Evolutionary conservation across 805 yeast species (phyloP).

Genomic region (Yamadazyma olivae): DNA sequence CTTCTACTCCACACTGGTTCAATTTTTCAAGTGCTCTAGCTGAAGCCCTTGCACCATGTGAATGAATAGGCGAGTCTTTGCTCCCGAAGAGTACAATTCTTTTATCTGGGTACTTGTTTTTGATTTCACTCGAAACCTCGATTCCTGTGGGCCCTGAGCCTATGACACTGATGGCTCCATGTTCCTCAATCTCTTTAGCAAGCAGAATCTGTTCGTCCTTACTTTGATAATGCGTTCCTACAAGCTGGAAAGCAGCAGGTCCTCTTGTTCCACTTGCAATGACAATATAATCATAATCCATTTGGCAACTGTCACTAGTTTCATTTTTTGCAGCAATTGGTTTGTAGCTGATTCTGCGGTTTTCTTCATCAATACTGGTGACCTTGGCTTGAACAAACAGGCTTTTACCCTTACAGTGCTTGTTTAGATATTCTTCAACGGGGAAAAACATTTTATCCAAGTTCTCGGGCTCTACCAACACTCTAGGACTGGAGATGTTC

Average conservation of each 20-base stretch:
- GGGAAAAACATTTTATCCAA: conserved; percentile 18
- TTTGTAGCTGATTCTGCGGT: background rate
- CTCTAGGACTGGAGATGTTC: conserved; percentile 29
- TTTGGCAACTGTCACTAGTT: background rate
- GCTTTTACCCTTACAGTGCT: conserved; percentile 12
- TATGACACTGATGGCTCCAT: conserved; percentile 24
- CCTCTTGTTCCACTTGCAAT: conserved; percentile 30
- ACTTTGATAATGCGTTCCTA: conserved; percentile 13
- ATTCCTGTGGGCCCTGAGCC: conserved; percentile 37
- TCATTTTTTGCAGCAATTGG: conserved; percentile 2
- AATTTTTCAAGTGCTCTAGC: conserved; percentile 14
- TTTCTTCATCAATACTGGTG: conserved; percentile 21
- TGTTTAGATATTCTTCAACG: conserved; percentile 16
- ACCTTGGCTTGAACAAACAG: conserved; percentile 24
- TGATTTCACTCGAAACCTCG: conserved; percentile 35
- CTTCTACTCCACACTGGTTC: conserved; percentile 15
- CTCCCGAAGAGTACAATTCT: conserved; percentile 21
- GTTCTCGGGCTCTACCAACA: conserved; percentile 22
- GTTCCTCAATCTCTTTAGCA: conserved; percentile 15
- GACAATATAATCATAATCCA: conserved; percentile 27
- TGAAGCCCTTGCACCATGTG: background rate
- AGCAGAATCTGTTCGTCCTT: too few species aligned
- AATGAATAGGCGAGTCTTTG: background rate
- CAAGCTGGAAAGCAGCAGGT: conserved; percentile 24
- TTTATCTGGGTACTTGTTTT: conserved; percentile 12